Base-by-base conservation (phyloP, 2,329 filamentous ascomycete genomes). In the Westerdykella aurantiaca region DNA sequence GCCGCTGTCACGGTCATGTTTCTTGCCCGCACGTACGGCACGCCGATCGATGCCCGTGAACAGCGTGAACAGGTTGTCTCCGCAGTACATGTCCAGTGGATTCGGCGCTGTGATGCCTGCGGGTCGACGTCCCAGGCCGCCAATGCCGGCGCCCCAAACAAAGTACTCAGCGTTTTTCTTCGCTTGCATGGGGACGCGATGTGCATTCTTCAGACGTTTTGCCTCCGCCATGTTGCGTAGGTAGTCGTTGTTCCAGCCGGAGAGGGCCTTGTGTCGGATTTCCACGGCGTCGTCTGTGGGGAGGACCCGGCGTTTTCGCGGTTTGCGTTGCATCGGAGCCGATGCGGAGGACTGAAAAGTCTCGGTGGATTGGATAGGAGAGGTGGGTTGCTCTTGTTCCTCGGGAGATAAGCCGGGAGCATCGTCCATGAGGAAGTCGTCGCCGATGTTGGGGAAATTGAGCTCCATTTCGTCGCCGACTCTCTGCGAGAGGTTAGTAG, bases 101-200 rank as follows among this genome's bases (percentile, higher is more conserved):
- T 74, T 73, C 6, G 58, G 47, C 31, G 67, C 55, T n/a, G 57
- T 60, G 3, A 65, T 61, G 10, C 64, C 57, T 5, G 72, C 72
- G 11, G 78, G 51, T 2, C 69, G 70, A 5, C 63, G 44, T 10
- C 78, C 78, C 6, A 82, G 70, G 34, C 71, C 71, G 34, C 76
- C 78, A 37, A 83, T 68, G 6, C 81, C 80, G 38, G 68, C 59
- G 5, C 77, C 78, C 46, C 78, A 73, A 4, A 85, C 73, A 71
- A 78, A 85, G 53, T 76, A 73, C 10, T 74, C 72, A 0, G 82
- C 83, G 46, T 83, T 84, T 56, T 76, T 79, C 64, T 79, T 85
- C 2, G 81, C 79, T 34, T 75, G 67, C 0, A 64, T 60, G 11
- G 63, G 50, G 12, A 67, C 55, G 38, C 68, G 72, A 29, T 71